Evolutionary conservation across 257 asterid genomes (phyloP).

Genomic region (Buddleja alternifolia): DNA sequence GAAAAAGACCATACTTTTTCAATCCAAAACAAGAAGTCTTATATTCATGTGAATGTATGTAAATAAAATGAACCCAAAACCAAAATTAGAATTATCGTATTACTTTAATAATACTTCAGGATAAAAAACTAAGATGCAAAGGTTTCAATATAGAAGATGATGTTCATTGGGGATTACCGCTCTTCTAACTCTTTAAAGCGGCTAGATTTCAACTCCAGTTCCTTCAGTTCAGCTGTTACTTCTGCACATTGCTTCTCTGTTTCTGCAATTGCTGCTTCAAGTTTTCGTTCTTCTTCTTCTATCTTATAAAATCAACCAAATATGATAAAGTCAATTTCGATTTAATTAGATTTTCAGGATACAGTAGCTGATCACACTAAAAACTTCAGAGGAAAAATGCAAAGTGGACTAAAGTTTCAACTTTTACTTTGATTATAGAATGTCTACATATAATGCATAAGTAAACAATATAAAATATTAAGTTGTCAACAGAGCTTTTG

Average conservation of each 20-base stretch:
- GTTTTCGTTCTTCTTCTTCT: slow-evolving; percentile 95
- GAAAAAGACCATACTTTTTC: slow-evolving; percentile 28
- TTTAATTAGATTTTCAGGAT: slow-evolving; percentile 11
- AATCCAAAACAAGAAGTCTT: slow-evolving; percentile 4
- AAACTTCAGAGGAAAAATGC: not conserved
- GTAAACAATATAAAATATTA: not conserved
- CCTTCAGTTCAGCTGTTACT: slow-evolving; percentile 83
- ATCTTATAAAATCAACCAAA: slow-evolving; percentile 54
- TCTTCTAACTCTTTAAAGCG: slow-evolving; percentile 98
- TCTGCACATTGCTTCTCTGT: slow-evolving; percentile 89
- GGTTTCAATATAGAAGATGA: not conserved
- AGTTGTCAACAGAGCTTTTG: slow-evolving; percentile 24
- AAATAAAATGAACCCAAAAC: slow-evolving; percentile 13
- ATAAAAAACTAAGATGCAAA: slow-evolving; percentile 24
- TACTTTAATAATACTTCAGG: slow-evolving; percentile 19
- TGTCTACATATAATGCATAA: slow-evolving; percentile 6
- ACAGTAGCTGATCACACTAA: slow-evolving; percentile 21
- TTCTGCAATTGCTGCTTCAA: slow-evolving; percentile 94
- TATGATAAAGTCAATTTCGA: slow-evolving; percentile 23
- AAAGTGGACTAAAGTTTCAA: not conserved
- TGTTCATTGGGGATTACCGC: slow-evolving; percentile 54
- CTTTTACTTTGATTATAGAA: slow-evolving; percentile 20
- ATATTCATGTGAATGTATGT: not conserved
- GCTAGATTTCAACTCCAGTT: slow-evolving; percentile 79
- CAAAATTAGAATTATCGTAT: slow-evolving; percentile 1